phyloP scores from a whole-genome alignment of 345 rosid species.

The Populus euphratica region DNA sequence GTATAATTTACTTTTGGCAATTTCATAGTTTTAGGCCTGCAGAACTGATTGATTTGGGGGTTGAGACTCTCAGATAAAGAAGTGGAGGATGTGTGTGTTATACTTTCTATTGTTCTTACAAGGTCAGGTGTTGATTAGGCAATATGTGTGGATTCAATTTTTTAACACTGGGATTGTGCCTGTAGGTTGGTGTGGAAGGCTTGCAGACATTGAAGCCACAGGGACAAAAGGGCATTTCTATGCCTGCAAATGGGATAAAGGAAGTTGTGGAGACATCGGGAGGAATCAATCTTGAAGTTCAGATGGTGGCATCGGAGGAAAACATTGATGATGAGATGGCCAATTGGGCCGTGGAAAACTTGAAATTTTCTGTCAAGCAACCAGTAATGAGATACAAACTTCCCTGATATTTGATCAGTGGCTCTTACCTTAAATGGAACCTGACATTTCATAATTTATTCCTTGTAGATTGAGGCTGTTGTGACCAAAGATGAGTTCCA shows the following conservation, averaged over 20 bases:
- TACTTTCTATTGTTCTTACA: neutral
- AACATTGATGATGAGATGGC: conserved; percentile 46
- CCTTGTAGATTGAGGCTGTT: conserved; percentile 70
- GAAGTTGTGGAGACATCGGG: conserved; percentile 47
- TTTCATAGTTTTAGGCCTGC: neutral
- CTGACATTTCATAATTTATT: conserved; percentile 4
- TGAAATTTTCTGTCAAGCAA: conserved; percentile 84
- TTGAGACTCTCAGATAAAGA: neutral
- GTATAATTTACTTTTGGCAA: neutral
- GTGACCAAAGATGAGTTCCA: conserved; percentile 88
- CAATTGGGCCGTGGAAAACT: conserved; percentile 74
- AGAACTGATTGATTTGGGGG: neutral
- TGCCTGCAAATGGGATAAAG: conserved; percentile 52
- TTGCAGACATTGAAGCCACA: conserved; percentile 81
- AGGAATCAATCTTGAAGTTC: conserved; percentile 75
- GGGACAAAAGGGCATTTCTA: conserved; percentile 32
- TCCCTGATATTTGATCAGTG: conserved; percentile 14
- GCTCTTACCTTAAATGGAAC: neutral
- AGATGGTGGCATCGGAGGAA: conserved; percentile 54
- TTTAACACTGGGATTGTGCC: conserved; percentile 4
- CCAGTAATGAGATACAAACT: conserved; percentile 56
- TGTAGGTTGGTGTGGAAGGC: conserved; percentile 81
- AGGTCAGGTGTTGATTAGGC: neutral
- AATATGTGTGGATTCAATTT: neutral
- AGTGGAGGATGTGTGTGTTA: neutral